These are phyloP conservation scores for Kwoniella dejecticola DNA, from an alignment of 768 basidiomycete species.

Conservation along the genomic window DNA sequence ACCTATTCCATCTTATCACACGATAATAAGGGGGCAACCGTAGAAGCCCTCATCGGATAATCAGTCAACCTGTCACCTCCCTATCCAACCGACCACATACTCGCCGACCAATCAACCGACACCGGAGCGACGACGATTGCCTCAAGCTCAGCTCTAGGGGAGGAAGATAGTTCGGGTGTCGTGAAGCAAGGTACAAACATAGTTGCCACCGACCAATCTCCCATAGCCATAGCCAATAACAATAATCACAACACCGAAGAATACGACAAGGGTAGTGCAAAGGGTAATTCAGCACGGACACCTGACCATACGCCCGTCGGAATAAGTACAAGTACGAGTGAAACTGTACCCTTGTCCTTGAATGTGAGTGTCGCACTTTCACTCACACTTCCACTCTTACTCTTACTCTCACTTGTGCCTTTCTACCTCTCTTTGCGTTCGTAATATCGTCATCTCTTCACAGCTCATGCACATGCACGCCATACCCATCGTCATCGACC, in stretches of 20 bases:
- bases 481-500: background rate
- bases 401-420: background rate
- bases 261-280: background rate
- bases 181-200: background rate
- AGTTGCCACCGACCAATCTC: slow-evolving; percentile 12
- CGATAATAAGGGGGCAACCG: slow-evolving; percentile 1
- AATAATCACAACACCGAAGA: background rate
- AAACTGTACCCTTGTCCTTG: background rate
- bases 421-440: background rate
- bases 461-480: background rate
- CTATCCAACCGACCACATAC: background rate
- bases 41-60: background rate
- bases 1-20: background rate
- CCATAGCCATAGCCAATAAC: background rate
- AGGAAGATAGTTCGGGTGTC: slow-evolving; percentile 2
- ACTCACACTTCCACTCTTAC: background rate
- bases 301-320: slow-evolving; percentile 1
- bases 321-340: background rate
- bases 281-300: background rate
- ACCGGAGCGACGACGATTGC: background rate
- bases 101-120: slow-evolving; percentile 1
- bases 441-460: background rate
- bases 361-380: slow-evolving; percentile 9
- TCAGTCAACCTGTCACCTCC: slow-evolving; percentile 17
- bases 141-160: background rate